A percentile compares a stretch with the other conserved stretches of the same genome.
phyloP scores from a whole-genome alignment of 345 rosid genomes.

The Eucalyptus paniculata region DNA sequence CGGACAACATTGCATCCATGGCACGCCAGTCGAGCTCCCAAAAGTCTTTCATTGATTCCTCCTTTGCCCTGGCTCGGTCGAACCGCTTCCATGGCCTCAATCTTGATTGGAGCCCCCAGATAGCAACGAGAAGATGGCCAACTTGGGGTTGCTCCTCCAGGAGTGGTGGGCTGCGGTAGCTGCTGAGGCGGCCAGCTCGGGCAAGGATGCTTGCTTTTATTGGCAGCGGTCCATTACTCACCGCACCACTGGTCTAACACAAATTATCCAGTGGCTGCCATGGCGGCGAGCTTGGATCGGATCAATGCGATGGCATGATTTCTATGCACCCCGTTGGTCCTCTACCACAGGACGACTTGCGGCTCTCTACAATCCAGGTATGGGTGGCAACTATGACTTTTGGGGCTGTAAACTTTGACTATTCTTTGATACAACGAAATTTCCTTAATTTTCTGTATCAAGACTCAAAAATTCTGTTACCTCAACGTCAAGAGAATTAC shows the following conservation, averaged over 20 bases:
- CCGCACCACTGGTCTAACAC: background rate
- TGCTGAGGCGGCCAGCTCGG: slow-evolving; percentile 19
- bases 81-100: slow-evolving; percentile 48
- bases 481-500: no score
- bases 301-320: slow-evolving; percentile 53
- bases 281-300: slow-evolving; percentile 39
- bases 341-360: slow-evolving; percentile 43
- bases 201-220: slow-evolving; percentile 17
- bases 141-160: slow-evolving; percentile 16
- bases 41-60: slow-evolving; percentile 38
- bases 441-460: no score
- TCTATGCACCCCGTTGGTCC: slow-evolving; percentile 34
- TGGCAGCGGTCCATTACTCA: slow-evolving; percentile 33
- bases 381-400: no score
- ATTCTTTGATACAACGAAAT: no score
- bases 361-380: slow-evolving; percentile 35
- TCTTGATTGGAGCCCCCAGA: slow-evolving; percentile 46
- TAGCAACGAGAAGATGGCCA: slow-evolving; percentile 18
- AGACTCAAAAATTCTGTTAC: no score
- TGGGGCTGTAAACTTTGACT: no score
- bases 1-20: slow-evolving; percentile 20
- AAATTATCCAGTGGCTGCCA: slow-evolving; percentile 19
- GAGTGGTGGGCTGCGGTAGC: slow-evolving; percentile 38
- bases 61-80: slow-evolving; percentile 27
- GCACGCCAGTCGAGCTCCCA: slow-evolving; percentile 28